These are phyloP conservation scores for Colletotrichum musicola DNA, from an alignment of 2,329 filamentous ascomycete genomes.

Conservation along the genomic window DNA sequence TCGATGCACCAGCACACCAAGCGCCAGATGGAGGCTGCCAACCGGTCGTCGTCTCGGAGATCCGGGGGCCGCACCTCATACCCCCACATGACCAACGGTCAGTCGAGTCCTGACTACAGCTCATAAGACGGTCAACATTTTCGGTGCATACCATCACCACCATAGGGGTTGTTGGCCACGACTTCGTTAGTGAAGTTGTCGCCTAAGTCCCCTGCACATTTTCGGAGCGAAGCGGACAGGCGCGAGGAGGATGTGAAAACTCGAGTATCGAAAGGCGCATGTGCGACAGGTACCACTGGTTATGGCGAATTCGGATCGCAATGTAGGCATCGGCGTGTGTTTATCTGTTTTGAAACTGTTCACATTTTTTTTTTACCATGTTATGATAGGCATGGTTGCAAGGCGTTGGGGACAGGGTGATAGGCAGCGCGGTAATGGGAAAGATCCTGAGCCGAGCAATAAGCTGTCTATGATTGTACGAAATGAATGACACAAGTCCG, in stretches of 20 bases:
- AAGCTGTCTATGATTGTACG: background rate
- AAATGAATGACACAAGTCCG: background rate
- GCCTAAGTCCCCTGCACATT: background rate
- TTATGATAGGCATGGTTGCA: background rate
- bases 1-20: constrained; percentile 76
- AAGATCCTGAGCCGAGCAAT: background rate
- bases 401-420: constrained; percentile 15
- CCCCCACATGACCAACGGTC: constrained; percentile 47
- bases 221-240: background rate
- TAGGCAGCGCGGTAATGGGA: background rate
- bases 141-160: background rate
- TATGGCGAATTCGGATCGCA: background rate
- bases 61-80: constrained; percentile 36
- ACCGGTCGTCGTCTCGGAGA: constrained; percentile 54
- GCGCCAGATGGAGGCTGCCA: constrained; percentile 72
- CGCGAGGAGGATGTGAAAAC: background rate
- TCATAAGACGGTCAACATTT: background rate
- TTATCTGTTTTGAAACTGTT: background rate
- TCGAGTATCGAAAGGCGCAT: background rate
- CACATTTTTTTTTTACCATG: background rate
- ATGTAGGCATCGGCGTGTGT: constrained; percentile 2
- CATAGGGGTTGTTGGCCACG: too few relatives aligned
- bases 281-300: background rate
- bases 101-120: constrained; percentile 22
- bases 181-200: background rate